Evolutionary conservation across 2,329 filamentous ascomycete species (phyloP).

Genomic region (Penicillium aurantiogriseum): DNA sequence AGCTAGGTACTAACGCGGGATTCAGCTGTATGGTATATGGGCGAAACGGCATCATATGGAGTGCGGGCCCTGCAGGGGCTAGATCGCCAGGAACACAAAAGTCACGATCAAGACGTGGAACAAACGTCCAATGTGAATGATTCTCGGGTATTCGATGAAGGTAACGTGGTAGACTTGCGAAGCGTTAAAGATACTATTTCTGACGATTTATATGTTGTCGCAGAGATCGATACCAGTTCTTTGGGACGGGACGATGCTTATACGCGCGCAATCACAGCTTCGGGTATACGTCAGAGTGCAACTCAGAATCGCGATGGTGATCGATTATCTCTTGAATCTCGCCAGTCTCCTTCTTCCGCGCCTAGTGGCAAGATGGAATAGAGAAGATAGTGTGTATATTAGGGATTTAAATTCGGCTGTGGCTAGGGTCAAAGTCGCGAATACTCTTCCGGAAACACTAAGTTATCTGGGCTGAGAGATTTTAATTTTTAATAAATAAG

Average conservation of each 20-base stretch:
- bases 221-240: neutral
- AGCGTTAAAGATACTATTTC: neutral
- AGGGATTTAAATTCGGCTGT: too few species aligned
- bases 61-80: neutral
- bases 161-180: neutral
- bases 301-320: neutral
- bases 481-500: too few species aligned
- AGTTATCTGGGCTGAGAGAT: too few species aligned
- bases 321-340: neutral
- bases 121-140: neutral
- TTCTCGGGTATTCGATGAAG: neutral
- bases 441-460: too few species aligned
- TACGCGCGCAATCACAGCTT: neutral
- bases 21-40: slow-evolving; percentile 11
- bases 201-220: neutral
- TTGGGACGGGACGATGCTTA: neutral
- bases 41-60: slow-evolving; percentile 9
- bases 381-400: too few species aligned
- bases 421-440: too few species aligned
- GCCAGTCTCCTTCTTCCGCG: neutral
- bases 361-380: neutral
- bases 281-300: neutral
- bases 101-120: neutral
- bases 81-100: neutral
- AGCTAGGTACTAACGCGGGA: neutral